Evolutionary conservation across 108 stramenopile genomes (phyloP).

Genomic region (Skeletonema grethae): DNA sequence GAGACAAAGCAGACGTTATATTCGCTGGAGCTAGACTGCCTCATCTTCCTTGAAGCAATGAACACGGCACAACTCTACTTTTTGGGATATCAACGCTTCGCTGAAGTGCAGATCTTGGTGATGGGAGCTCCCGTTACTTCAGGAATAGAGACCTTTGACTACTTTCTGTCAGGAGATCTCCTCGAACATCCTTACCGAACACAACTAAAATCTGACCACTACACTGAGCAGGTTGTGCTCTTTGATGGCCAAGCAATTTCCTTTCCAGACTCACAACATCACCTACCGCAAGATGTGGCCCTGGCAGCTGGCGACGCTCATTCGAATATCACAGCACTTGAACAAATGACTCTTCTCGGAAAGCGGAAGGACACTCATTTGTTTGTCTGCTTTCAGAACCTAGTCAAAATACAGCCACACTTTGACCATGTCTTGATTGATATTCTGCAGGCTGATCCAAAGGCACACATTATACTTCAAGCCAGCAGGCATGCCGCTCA

Average conservation of each 20-base stretch:
- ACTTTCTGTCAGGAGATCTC: constrained; percentile 42
- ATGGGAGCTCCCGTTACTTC: constrained; percentile 43
- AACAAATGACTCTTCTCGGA: constrained; percentile 21
- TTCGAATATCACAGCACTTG: constrained; percentile 21
- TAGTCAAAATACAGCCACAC: constrained; percentile 70
- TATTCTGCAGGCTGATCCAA: constrained; percentile 47
- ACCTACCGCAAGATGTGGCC: constrained; percentile 12
- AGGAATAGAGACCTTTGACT: constrained; percentile 43
- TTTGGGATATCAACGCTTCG: constrained; percentile 41
- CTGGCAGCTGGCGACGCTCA: constrained; percentile 35
- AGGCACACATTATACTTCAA: constrained; percentile 50
- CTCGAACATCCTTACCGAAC: constrained; percentile 44
- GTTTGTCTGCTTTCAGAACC: constrained; percentile 62
- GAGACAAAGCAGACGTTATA: constrained; percentile 19
- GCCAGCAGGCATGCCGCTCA: constrained; percentile 41
- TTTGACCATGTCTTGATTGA: constrained; percentile 59
- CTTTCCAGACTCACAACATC: constrained; percentile 31
- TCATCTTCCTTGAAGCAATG: constrained; percentile 39
- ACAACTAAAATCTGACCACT: constrained; percentile 37
- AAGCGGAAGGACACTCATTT: constrained; percentile 23
- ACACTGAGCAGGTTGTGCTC: constrained; percentile 71
- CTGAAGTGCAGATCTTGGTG: constrained; percentile 40
- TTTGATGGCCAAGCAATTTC: constrained; percentile 56
- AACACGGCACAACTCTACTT: constrained; percentile 44
- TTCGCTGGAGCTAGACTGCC: constrained; percentile 41